These are phyloP conservation scores for Colletotrichum phormii DNA, from an alignment of 2,329 filamentous ascomycete genomes.

Conservation along the genomic window DNA sequence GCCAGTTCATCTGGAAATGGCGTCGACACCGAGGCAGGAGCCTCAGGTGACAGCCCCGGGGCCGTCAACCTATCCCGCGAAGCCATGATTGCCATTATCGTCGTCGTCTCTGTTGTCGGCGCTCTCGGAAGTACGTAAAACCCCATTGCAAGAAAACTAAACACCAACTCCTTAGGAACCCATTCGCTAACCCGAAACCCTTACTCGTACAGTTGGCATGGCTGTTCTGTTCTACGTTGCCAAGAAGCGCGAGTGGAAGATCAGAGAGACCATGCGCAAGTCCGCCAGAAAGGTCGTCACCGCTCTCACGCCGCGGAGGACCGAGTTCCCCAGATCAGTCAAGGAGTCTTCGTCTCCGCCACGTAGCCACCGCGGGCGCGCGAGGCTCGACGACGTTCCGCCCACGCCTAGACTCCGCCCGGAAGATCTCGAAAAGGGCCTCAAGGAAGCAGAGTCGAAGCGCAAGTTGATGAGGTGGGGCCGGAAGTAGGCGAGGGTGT, in stretches of 20 bases:
- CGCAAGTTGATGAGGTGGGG: conserved; percentile 48
- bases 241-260: conserved; percentile 87
- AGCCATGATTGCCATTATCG: conserved; percentile 79
- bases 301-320: conserved; percentile 70
- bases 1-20: conserved; percentile 49
- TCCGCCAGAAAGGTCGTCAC: conserved; percentile 73
- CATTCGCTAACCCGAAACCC: neutral
- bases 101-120: conserved; percentile 75
- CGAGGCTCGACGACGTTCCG: conserved; percentile 62
- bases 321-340: conserved; percentile 70
- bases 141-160: neutral
- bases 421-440: conserved; percentile 71
- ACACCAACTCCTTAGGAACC: neutral
- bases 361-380: conserved; percentile 31
- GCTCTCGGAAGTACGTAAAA: conserved; percentile 75
- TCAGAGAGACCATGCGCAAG: conserved; percentile 77
- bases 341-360: conserved; percentile 52
- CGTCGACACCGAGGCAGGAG: conserved; percentile 69
- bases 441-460: conserved; percentile 52
- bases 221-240: conserved; percentile 81
- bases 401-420: conserved; percentile 67
- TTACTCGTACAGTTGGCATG: conserved; percentile 63
- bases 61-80: conserved; percentile 74
- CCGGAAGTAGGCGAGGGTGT: conserved; percentile 18
- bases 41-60: conserved; percentile 70